Percentiles rank a stretch among this genome's conserved stretches.
Conservation (phyloP, 306 rosid species). For the Cicer arietinum region DNA sequence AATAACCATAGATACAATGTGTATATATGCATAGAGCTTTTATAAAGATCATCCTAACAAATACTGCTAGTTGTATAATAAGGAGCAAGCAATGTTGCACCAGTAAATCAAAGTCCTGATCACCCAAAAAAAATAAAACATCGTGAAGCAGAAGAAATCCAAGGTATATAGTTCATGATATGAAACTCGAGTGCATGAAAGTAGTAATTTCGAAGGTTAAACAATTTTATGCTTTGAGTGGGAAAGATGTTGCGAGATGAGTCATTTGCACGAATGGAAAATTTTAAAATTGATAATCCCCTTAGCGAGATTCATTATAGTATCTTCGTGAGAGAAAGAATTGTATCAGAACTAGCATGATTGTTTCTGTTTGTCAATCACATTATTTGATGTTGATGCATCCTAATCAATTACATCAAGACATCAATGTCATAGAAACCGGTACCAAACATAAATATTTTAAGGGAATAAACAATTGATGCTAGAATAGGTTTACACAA, state of each 20-base stretch:
- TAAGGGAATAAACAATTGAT: too few species aligned
- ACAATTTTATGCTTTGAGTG: neutral
- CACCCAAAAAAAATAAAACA: neutral
- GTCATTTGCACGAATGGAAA: neutral
- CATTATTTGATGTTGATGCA: neutral
- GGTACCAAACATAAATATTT: too few species aligned
- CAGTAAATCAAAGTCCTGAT: neutral
- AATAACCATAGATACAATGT: neutral
- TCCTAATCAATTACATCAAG: neutral
- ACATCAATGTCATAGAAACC: too few species aligned
- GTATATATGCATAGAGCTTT: neutral
- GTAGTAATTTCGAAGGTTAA: neutral
- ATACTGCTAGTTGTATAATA: neutral
- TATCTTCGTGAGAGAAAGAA: neutral
- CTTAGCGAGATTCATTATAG: conserved; percentile 11
- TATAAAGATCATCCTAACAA: conserved; percentile 23
- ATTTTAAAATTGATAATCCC: neutral
- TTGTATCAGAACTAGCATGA: neutral
- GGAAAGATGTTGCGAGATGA: neutral
- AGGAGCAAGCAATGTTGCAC: neutral
- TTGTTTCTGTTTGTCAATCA: conserved; percentile 3
- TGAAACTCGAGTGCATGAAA: conserved; percentile 6
- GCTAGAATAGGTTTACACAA: too few species aligned
- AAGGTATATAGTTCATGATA: neutral
- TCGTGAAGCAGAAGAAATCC: conserved; percentile 15